Percentiles rank a stretch among this genome's conserved stretches.
Evolutionary conservation across 2,329 filamentous ascomycete genomes (phyloP).

Genomic region (Calycina herbarum): DNA sequence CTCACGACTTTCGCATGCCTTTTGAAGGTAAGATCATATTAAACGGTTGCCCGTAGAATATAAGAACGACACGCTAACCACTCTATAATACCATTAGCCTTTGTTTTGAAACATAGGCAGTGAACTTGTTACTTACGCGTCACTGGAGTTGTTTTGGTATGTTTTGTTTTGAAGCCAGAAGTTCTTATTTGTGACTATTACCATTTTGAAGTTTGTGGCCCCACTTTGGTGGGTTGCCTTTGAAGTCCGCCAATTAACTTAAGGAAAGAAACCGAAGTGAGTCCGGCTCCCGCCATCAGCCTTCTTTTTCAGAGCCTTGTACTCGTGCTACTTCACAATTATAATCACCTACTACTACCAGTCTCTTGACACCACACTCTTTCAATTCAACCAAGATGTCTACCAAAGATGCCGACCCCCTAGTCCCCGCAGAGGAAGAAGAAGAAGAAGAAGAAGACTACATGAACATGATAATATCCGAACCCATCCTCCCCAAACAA

Average conservation of each 20-base stretch:
- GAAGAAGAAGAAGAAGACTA: conserved; percentile 92
- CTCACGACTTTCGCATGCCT: conserved; percentile 38
- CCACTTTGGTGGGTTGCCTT: neutral
- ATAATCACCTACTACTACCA: no score
- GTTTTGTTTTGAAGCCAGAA: neutral
- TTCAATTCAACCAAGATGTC: conserved; percentile 15
- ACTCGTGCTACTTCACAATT: no score
- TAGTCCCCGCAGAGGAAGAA: conserved; percentile 33
- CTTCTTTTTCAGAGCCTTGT: no score
- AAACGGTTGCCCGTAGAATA: conserved; percentile 31
- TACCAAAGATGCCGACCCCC: conserved; percentile 19
- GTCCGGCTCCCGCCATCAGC: neutral
- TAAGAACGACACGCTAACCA: conserved; percentile 40
- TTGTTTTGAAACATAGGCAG: conserved; percentile 27
- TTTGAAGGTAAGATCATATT: conserved; percentile 31
- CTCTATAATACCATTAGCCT: conserved; percentile 31
- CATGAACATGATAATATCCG: conserved; percentile 90
- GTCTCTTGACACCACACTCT: no score
- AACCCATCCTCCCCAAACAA: conserved; percentile 50
- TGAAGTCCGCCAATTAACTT: neutral
- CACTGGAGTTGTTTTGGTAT: conserved; percentile 28
- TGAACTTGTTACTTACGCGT: conserved; percentile 33
- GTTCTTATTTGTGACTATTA: neutral
- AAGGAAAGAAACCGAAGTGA: neutral
- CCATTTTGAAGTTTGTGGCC: neutral